Conservation (phyloP, 1,139 yeast genomes). For the Protomyces arabidopsidicola region DNA sequence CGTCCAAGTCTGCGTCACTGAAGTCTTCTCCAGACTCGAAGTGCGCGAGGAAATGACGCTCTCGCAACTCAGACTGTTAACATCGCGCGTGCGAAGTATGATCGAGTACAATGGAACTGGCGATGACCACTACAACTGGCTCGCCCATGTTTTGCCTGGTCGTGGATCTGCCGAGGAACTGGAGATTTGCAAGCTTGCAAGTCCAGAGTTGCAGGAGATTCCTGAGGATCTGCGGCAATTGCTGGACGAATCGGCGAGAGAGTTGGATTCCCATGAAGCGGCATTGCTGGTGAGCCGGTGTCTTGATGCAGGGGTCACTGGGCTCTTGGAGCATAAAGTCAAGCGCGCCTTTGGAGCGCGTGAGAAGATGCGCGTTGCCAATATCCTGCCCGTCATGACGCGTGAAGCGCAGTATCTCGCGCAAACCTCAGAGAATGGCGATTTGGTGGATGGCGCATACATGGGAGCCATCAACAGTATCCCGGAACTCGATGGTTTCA, state of each 20-base stretch:
- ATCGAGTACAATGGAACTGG: constrained; percentile 38
- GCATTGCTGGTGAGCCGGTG: constrained; percentile 14
- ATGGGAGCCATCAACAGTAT: constrained; percentile 13
- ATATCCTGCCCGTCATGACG: constrained; percentile 26
- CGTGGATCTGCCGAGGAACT: not conserved
- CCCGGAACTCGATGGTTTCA: constrained; percentile 23
- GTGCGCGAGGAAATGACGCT: constrained; percentile 31
- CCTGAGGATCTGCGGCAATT: constrained; percentile 1
- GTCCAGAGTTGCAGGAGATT: not conserved
- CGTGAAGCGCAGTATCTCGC: constrained; percentile 20
- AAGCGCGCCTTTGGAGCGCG: constrained; percentile 13
- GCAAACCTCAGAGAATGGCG: constrained; percentile 5
- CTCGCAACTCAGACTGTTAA: constrained; percentile 33
- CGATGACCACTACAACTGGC: constrained; percentile 34
- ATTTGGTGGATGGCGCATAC: constrained; percentile 4
- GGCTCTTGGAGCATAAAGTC: constrained; percentile 19
- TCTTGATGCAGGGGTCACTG: constrained; percentile 11
- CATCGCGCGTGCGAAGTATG: constrained; percentile 43
- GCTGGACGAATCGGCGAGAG: constrained; percentile 16
- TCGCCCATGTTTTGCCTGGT: constrained; percentile 13
- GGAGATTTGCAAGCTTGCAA: not conserved
- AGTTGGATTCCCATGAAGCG: constrained; percentile 15
- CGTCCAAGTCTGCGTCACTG: constrained; percentile 55
- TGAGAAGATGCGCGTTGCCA: constrained; percentile 22
- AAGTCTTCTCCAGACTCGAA: constrained; percentile 48